Evolutionary conservation across 768 basidiomycete species (phyloP).

Genomic region (Hysterangium stoloniferum): DNA sequence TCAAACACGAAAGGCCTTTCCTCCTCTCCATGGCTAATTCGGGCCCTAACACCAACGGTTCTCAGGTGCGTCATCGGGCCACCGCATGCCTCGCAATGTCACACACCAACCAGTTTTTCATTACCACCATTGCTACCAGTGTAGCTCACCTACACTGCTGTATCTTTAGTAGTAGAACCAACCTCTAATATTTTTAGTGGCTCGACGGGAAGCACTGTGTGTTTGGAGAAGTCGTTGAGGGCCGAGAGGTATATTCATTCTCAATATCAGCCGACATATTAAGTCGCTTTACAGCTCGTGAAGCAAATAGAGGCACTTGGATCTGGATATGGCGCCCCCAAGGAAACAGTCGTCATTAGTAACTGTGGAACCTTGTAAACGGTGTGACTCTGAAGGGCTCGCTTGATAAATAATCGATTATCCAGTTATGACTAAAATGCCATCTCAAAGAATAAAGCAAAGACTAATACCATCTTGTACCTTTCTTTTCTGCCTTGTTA

Average conservation of each 20-base stretch:
- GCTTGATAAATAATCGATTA: no score
- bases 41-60: slow-evolving; percentile 74
- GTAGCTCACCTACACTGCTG: not conserved
- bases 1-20: slow-evolving; percentile 54
- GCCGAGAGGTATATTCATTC: slow-evolving; percentile 32
- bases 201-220: slow-evolving; percentile 82
- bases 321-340: slow-evolving; percentile 32
- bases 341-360: slow-evolving; percentile 42
- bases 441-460: no score
- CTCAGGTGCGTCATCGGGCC: slow-evolving; percentile 41
- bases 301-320: slow-evolving; percentile 37
- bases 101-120: slow-evolving; percentile 69
- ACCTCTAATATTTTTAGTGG: slow-evolving; percentile 35
- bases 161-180: not conserved
- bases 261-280: slow-evolving; percentile 19
- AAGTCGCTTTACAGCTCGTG: slow-evolving; percentile 24
- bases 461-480: no score
- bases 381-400: not conserved
- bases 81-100: not conserved
- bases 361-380: slow-evolving; percentile 42
- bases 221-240: slow-evolving; percentile 77
- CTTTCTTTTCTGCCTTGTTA: no score
- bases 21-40: slow-evolving; percentile 86
- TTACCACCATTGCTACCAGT: slow-evolving; percentile 65
- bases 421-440: no score